These are phyloP conservation scores for Dalbergia cochinchinensis DNA, from an alignment of 306 rosid species.

Conservation along the genomic window DNA sequence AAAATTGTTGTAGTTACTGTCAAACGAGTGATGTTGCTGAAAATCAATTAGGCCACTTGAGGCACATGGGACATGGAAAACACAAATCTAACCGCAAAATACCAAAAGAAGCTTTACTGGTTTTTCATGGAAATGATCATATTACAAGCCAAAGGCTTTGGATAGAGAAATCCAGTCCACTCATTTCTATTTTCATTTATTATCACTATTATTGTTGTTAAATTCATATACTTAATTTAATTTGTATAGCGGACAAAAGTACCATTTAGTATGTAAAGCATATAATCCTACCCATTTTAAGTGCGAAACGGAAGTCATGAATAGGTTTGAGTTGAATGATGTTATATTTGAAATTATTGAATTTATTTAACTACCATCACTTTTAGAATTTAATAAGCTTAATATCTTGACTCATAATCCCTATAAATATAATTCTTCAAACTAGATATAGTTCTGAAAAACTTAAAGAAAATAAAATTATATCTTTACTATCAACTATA, in stretches of 20 bases:
- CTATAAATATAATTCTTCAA: no score
- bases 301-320: background rate
- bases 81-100: constrained; percentile 53
- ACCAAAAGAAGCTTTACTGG: constrained; percentile 55
- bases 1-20: constrained; percentile 29
- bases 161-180: background rate
- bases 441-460: no score
- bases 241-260: constrained; percentile 15
- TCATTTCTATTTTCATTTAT: constrained; percentile 16
- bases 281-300: background rate
- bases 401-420: no score
- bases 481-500: no score
- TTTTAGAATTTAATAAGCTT: no score
- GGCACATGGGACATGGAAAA: constrained; percentile 52
- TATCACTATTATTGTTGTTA: background rate
- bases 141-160: constrained; percentile 14
- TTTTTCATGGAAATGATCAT: constrained; percentile 56
- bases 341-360: background rate
- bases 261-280: constrained; percentile 14
- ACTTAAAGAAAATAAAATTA: no score
- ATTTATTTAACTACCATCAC: no score
- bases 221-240: background rate
- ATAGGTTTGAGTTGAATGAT: background rate
- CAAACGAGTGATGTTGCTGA: constrained; percentile 38
- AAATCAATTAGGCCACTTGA: constrained; percentile 46